Conservation (phyloP, 176 grass and related monocot species). For the Guadua angustifolia region DNA sequence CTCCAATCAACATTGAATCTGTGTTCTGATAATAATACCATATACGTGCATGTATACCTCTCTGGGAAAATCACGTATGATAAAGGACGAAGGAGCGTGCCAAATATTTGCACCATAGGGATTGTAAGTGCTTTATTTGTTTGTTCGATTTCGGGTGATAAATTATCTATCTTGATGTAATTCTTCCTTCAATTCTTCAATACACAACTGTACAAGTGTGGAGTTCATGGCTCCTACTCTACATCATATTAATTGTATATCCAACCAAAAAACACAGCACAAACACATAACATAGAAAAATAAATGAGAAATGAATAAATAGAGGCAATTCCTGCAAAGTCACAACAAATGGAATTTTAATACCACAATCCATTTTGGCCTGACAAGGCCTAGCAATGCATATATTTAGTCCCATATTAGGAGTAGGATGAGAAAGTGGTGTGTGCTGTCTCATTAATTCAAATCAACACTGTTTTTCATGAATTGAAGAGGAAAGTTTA, state of each 20-base stretch:
- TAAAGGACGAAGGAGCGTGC: background rate
- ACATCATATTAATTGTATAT: background rate
- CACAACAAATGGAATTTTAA: too few relatives aligned
- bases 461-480: too few relatives aligned
- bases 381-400: too few relatives aligned
- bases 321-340: too few relatives aligned
- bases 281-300: too few relatives aligned
- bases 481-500: too few relatives aligned
- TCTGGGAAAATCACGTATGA: background rate
- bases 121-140: background rate
- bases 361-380: too few relatives aligned
- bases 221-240: background rate
- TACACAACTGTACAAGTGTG: background rate
- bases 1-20: too few relatives aligned
- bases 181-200: background rate
- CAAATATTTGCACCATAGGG: background rate
- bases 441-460: too few relatives aligned
- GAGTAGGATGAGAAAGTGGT: too few relatives aligned
- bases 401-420: too few relatives aligned
- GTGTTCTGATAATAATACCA: background rate
- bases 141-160: background rate
- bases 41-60: background rate
- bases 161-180: background rate
- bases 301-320: too few relatives aligned
- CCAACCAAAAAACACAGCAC: background rate